Evolutionary conservation across 129 eudicot genomes (phyloP).

Genomic region (Tagetes erecta): DNA sequence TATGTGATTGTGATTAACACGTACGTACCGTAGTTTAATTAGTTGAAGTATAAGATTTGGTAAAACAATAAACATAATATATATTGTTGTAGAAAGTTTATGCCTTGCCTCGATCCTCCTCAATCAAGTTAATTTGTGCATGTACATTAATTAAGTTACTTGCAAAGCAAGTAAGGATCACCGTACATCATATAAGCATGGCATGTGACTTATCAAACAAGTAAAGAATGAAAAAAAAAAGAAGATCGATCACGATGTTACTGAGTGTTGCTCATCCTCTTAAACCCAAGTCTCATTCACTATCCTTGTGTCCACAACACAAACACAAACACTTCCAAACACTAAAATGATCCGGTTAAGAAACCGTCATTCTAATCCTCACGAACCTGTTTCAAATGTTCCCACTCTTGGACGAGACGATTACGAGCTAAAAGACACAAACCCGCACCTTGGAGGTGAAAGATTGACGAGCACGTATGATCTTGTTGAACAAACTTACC

Average conservation of each 20-base stretch:
- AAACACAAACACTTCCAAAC: conserved; percentile 45
- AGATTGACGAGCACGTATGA: conserved; percentile 66
- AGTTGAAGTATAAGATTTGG: background rate
- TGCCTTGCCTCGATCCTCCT: conserved; percentile 34
- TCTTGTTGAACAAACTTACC: conserved; percentile 72
- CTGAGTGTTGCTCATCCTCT: conserved; percentile 43
- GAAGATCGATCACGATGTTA: conserved; percentile 40
- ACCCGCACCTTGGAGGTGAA: conserved; percentile 60
- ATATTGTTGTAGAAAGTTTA: conserved; percentile 7
- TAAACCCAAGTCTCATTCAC: conserved; percentile 29
- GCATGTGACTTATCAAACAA: conserved; percentile 28
- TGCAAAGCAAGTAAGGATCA: conserved; percentile 29
- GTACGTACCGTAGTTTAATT: background rate
- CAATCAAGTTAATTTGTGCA: conserved; percentile 24
- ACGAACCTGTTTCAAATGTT: conserved; percentile 16
- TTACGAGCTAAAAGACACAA: conserved; percentile 63
- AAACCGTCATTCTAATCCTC: conserved; percentile 39
- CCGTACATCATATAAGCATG: conserved; percentile 33
- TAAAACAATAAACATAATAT: background rate
- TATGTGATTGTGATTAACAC: too few species aligned
- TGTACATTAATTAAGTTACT: conserved; percentile 22
- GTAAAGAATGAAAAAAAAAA: conserved; percentile 39
- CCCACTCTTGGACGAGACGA: conserved; percentile 44
- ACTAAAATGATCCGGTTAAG: conserved; percentile 40
- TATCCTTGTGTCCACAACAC: conserved; percentile 9